Base-by-base conservation (phyloP, 176 grass and related monocot species). In the Carex myosuroides region DNA sequence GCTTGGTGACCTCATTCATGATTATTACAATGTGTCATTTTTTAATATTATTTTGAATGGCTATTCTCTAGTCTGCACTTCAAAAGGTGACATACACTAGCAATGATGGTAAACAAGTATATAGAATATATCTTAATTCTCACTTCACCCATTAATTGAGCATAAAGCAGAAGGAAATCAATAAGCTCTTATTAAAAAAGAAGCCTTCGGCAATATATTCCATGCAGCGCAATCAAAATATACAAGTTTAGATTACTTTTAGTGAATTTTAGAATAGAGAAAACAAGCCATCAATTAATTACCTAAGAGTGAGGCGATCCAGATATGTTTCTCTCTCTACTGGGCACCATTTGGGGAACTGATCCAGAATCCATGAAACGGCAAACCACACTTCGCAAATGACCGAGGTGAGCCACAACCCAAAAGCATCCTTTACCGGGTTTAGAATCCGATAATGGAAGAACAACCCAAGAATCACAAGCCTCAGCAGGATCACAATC, bases 281-380 rank as follows among this genome's bases (percentile, higher is more conserved):
- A 1, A 32, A 82, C 13, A 54, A 1, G 0, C n/a, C 39, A 82
- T 82, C 3, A 24, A 72, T 65, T 85, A 24, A 72, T 72, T 85
- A 90, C 91, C 91, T 93, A 80, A 91, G 67, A 85, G 91, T 90
- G 29, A 93, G 85, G 60, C 91, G 89, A 79, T 93, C 91, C 84
- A 93, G 84, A 69, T 93, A 93, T 29, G 91, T 93, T 58, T 93
- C 91, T 90, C 91, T 83, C 61, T 91, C 83, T 85, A 91, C 85
- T 42, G 91, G 91, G 42, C 48, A 68, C 88, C 88, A 89, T 84
- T 89, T 89, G 4, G 88, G 88, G 20, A 89, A 89, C 24, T 89
- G 88, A 73, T 89, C 88, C 35, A 89, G 80, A 70, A 89, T 89
- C 88, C 88, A 86, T 65, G 87, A 89, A 83, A 89, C 65, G 22